phyloP scores from a whole-genome alignment of 2,329 filamentous ascomycete species.

The Hymenoscyphus scutula region DNA sequence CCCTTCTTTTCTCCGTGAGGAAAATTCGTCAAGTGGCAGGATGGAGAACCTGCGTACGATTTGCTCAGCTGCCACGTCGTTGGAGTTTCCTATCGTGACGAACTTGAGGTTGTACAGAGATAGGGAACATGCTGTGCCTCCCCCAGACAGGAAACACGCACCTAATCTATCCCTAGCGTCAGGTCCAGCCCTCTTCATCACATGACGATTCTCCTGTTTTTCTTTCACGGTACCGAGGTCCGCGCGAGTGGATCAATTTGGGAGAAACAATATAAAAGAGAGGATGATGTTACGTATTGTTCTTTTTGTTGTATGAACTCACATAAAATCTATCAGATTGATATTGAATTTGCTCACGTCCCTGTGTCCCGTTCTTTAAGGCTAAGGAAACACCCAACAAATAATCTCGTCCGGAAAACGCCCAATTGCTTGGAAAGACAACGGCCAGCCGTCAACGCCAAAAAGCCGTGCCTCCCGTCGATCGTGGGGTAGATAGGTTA shows the following conservation, averaged over 20 bases:
- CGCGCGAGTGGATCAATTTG: not conserved
- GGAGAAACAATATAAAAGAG: not conserved
- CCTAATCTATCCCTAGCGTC: not conserved
- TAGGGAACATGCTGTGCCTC: not conserved
- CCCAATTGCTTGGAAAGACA: not conserved
- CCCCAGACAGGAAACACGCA: not conserved
- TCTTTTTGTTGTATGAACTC: no score
- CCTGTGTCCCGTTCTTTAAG: not conserved
- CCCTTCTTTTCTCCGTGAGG: not conserved
- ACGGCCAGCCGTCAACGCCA: not conserved
- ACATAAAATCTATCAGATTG: not conserved
- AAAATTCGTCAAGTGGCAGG: not conserved
- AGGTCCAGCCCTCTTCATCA: not conserved
- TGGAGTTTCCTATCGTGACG: not conserved
- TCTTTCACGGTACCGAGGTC: not conserved
- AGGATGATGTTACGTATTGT: not conserved
- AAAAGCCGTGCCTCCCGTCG: not conserved
- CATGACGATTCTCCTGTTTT: not conserved
- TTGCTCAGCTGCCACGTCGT: not conserved
- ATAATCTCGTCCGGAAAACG: not conserved
- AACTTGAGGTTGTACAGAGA: not conserved
- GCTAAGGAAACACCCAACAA: not conserved
- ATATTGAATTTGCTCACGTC: not conserved
- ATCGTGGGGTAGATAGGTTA: slow-evolving; percentile 2
- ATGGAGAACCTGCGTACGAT: not conserved